Evolutionary conservation across 2,329 filamentous ascomycete species (phyloP).

Genomic region (Cladophialophora immunda): DNA sequence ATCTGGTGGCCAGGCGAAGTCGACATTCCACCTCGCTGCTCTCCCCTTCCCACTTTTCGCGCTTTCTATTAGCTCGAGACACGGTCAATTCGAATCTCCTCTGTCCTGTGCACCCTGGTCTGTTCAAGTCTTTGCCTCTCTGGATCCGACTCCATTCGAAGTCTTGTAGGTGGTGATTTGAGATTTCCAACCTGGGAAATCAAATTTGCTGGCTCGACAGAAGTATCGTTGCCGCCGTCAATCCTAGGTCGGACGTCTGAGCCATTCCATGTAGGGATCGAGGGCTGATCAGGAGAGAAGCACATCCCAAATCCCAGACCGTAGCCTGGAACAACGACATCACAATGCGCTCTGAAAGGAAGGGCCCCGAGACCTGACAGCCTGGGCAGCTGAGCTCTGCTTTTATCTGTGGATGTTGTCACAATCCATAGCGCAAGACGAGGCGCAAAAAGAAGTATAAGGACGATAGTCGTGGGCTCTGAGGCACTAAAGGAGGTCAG

Average conservation of each 20-base stretch:
- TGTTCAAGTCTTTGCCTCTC: neutral
- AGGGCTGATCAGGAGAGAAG: neutral
- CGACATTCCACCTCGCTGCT: neutral
- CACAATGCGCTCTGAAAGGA: neutral
- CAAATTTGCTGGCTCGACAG: neutral
- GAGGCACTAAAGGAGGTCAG: neutral
- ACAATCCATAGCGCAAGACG: neutral
- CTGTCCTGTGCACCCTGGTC: neutral
- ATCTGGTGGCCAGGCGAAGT: neutral
- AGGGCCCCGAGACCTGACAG: neutral
- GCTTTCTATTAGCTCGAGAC: neutral
- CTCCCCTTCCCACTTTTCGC: neutral
- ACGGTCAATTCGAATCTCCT: neutral
- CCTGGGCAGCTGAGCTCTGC: neutral
- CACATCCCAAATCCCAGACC: neutral
- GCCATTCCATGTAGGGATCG: neutral
- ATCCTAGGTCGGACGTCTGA: neutral
- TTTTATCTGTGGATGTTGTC: neutral
- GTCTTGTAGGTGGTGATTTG: neutral
- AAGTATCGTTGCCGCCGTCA: neutral
- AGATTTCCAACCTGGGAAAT: neutral
- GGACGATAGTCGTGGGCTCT: neutral
- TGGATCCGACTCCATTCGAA: neutral
- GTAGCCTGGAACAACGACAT: neutral
- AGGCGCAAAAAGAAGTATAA: neutral